Evolutionary conservation across 2,329 filamentous ascomycete genomes (phyloP).

Genomic region (Talaromyces funiculosus): DNA sequence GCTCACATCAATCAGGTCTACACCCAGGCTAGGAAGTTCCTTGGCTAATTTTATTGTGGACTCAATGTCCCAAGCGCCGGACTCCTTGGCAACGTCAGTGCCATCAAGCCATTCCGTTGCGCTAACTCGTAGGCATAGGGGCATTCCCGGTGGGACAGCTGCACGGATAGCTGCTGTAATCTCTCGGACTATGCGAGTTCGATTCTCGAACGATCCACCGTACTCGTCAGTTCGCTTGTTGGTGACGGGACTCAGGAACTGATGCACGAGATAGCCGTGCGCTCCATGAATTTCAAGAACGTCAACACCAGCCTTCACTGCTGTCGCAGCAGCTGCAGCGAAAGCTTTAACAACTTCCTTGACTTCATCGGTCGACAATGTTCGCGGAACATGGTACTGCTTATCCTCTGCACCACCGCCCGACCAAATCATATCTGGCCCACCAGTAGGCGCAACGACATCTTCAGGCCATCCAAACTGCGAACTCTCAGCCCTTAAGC

Average conservation of each 20-base stretch:
- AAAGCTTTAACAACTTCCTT: conserved; percentile 57
- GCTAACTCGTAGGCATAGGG: conserved; percentile 64
- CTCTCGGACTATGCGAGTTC: conserved; percentile 62
- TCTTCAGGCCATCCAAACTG: conserved; percentile 51
- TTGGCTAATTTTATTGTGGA: conserved; percentile 37
- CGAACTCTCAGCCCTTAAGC: conserved; percentile 41
- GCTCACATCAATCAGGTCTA: conserved; percentile 44
- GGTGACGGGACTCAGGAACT: conserved; percentile 62
- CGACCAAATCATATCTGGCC: conserved; percentile 52
- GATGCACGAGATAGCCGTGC: conserved; percentile 69
- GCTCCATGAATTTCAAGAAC: conserved; percentile 73
- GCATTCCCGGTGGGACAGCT: conserved; percentile 60
- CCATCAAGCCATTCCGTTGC: conserved; percentile 68
- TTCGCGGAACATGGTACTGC: conserved; percentile 57
- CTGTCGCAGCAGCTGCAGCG: conserved; percentile 51
- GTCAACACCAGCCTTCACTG: conserved; percentile 67
- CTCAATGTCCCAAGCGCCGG: conserved; percentile 35
- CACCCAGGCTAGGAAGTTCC: conserved; percentile 35
- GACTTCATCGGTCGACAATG: conserved; percentile 63
- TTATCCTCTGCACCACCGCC: conserved; percentile 42
- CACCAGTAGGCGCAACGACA: conserved; percentile 34
- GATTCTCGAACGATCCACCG: conserved; percentile 53
- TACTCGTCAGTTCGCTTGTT: conserved; percentile 60
- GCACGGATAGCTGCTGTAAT: conserved; percentile 36
- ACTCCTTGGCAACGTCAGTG: conserved; percentile 18